Conservation (phyloP, 495 filamentous ascomycete species). For the Penicillium arizonense region DNA sequence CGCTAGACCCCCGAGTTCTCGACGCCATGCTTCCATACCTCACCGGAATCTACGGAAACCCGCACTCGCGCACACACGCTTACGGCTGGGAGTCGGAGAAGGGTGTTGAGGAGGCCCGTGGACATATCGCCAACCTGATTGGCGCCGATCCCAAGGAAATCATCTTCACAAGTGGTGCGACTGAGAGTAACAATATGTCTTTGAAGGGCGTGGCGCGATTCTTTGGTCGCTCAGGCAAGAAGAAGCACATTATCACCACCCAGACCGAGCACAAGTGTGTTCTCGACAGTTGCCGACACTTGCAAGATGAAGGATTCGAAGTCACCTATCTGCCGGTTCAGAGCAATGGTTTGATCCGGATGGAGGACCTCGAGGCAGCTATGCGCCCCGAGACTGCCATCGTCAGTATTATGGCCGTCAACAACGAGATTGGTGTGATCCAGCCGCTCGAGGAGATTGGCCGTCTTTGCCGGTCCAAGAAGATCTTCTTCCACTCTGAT, state of each 20-base stretch:
- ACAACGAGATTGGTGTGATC: slow-evolving; percentile 98
- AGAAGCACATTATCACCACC: slow-evolving; percentile 95
- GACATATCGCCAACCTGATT: slow-evolving; percentile 80
- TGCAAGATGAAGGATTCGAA: slow-evolving; percentile 95
- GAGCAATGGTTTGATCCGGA: slow-evolving; percentile 75
- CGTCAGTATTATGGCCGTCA: slow-evolving; percentile 97
- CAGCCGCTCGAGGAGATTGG: slow-evolving; percentile 94
- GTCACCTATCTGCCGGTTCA: slow-evolving; percentile 93
- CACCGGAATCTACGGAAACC: slow-evolving; percentile 93
- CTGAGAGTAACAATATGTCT: slow-evolving; percentile 99
- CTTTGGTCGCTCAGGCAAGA: slow-evolving; percentile 88
- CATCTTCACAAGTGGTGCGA: slow-evolving; percentile 96
- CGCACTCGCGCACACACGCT: slow-evolving; percentile 94
- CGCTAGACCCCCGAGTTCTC: slow-evolving; percentile 87
- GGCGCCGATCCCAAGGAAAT: slow-evolving; percentile 97
- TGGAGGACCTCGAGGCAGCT: slow-evolving; percentile 84
- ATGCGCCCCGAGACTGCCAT: slow-evolving; percentile 88
- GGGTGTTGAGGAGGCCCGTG: slow-evolving; percentile 81
- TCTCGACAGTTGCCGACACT: slow-evolving; percentile 90
- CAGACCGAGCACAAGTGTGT: slow-evolving; percentile 99
- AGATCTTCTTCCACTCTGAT: slow-evolving; percentile 99
- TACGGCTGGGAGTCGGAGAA: slow-evolving; percentile 99
- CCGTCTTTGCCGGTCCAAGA: slow-evolving; percentile 82
- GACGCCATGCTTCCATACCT: slow-evolving; percentile 96
- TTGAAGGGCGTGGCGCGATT: slow-evolving; percentile 97